phyloP scores from a whole-genome alignment of 116 monocot species.

The Posidonia oceanica region DNA sequence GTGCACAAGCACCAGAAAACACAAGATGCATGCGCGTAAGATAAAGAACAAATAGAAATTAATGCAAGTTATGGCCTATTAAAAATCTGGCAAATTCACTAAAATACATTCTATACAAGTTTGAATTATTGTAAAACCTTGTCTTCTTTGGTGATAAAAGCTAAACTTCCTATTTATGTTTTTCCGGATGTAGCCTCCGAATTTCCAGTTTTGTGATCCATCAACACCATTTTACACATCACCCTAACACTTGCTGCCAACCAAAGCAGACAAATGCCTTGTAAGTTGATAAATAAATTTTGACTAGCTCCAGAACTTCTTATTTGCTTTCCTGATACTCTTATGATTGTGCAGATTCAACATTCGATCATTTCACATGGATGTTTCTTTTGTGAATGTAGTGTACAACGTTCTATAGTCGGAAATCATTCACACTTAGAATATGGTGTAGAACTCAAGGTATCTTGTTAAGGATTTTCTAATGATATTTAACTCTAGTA shows the following conservation, averaged over 20 bases:
- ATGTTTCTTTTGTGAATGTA: constrained; percentile 78
- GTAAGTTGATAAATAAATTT: constrained; percentile 17
- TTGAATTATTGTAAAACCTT: too few relatives aligned
- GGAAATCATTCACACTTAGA: constrained; percentile 83
- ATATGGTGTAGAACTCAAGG: constrained; percentile 63
- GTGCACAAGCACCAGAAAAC: too few relatives aligned
- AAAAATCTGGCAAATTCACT: too few relatives aligned
- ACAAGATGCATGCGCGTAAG: too few relatives aligned
- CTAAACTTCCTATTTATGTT: too few relatives aligned
- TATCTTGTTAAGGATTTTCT: constrained; percentile 4
- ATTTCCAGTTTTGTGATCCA: constrained; percentile 66
- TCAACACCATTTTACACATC: constrained; percentile 61
- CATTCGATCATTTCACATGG: constrained; percentile 88
- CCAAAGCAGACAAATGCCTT: constrained; percentile 65
- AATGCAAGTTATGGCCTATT: too few relatives aligned
- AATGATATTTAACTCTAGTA: too few relatives aligned
- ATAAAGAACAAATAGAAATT: too few relatives aligned
- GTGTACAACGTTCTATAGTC: constrained; percentile 58
- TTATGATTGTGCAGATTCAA: constrained; percentile 32
- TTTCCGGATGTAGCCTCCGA: constrained; percentile 27
- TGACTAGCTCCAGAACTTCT: too few relatives aligned
- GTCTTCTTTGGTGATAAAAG: too few relatives aligned
- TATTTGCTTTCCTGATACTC: neutral
- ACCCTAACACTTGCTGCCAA: constrained; percentile 54
- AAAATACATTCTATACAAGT: too few relatives aligned